phyloP scores from a whole-genome alignment of 2,329 filamentous ascomycete species.

The Hypoxylon sp. region DNA sequence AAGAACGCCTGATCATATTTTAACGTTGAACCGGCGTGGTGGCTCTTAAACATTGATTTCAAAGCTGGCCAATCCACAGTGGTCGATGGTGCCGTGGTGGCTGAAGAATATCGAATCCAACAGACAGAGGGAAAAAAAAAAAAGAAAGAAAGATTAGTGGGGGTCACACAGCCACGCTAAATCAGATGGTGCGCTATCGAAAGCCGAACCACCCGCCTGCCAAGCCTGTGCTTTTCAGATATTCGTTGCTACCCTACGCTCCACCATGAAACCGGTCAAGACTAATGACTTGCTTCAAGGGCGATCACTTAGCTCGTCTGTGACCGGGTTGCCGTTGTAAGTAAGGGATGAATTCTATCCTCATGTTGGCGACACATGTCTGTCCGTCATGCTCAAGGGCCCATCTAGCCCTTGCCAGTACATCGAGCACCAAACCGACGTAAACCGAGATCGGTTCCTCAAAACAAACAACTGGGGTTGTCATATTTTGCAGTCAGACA shows the following conservation, averaged over 20 bases:
- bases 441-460: constrained; percentile 16
- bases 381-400: neutral
- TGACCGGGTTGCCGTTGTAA: constrained; percentile 1
- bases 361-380: neutral
- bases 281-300: constrained; percentile 19
- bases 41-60: neutral
- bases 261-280: constrained; percentile 28
- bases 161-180: constrained; percentile 6
- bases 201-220: constrained; percentile 5
- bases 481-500: constrained; percentile 1
- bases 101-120: constrained; percentile 7
- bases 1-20: constrained; percentile 3
- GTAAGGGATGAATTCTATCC: constrained; percentile 13
- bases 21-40: neutral
- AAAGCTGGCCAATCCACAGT: neutral
- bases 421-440: constrained; percentile 9
- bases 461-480: neutral
- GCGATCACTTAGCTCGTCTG: constrained; percentile 5
- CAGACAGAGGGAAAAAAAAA: neutral
- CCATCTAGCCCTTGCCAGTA: neutral
- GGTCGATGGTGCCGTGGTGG: neutral
- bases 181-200: constrained; percentile 21
- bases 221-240: constrained; percentile 5
- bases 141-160: neutral
- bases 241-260: constrained; percentile 10